These are phyloP conservation scores for Penicillium brevicompactum DNA, from an alignment of 2,329 filamentous ascomycete species.

Conservation along the genomic window DNA sequence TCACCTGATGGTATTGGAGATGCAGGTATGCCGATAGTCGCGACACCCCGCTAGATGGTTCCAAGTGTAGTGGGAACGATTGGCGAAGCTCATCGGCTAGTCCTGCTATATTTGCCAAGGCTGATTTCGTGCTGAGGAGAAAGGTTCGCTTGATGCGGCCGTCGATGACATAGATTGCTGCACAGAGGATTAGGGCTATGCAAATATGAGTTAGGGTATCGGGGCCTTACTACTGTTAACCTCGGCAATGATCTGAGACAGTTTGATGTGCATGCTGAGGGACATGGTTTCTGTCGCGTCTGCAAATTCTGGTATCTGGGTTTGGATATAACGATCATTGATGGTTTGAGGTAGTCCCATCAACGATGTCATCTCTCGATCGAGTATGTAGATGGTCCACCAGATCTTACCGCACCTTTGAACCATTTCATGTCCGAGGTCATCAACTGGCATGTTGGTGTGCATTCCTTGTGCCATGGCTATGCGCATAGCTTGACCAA, in stretches of 20 bases:
- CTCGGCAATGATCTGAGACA: slow-evolving; percentile 48
- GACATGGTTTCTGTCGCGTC: slow-evolving; percentile 43
- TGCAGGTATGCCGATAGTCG: slow-evolving; percentile 46
- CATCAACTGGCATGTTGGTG: slow-evolving; percentile 52
- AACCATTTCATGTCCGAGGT: slow-evolving; percentile 48
- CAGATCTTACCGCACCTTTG: slow-evolving; percentile 55
- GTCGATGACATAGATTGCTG: slow-evolving; percentile 48
- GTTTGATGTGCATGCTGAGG: slow-evolving; percentile 50
- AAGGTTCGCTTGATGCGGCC: slow-evolving; percentile 40
- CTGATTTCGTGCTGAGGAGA: slow-evolving; percentile 43
- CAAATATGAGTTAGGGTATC: accelerated
- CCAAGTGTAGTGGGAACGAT: slow-evolving; percentile 40
- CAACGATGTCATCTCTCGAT: slow-evolving; percentile 57
- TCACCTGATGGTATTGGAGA: slow-evolving; percentile 45
- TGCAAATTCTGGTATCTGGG: slow-evolving; percentile 48
- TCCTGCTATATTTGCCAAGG: slow-evolving; percentile 42
- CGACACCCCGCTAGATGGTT: slow-evolving; percentile 45
- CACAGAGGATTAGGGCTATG: background rate
- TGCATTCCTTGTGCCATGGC: slow-evolving; percentile 57
- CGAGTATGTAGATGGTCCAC: slow-evolving; percentile 60
- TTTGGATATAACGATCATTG: slow-evolving; percentile 55
- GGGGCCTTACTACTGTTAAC: slow-evolving; percentile 47
- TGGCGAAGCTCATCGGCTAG: slow-evolving; percentile 44
- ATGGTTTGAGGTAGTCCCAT: slow-evolving; percentile 57
- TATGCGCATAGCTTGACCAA: slow-evolving; percentile 58